Percentiles rank a stretch among this genome's conserved stretches.
These are phyloP conservation scores for Botrytis tulipae DNA, from an alignment of 2,329 filamentous ascomycete genomes.

Conservation along the genomic window DNA sequence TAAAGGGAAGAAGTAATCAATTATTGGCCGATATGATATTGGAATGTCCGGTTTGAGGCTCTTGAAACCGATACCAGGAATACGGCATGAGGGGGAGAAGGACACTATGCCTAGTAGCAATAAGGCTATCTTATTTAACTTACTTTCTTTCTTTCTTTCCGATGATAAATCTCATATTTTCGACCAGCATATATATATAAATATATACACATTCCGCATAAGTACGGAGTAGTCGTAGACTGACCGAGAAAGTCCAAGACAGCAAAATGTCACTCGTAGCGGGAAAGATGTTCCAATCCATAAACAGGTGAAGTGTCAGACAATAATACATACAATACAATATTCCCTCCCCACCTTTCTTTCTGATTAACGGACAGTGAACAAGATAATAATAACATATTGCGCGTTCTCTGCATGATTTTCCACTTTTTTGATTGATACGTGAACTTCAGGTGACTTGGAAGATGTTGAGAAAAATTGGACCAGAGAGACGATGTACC, in stretches of 20 bases:
- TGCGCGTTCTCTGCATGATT: background rate
- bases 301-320: background rate
- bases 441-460: background rate
- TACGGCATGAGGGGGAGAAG: background rate
- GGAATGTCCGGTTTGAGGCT: background rate
- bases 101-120: background rate
- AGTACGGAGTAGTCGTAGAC: no score
- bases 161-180: background rate
- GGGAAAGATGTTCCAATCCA: background rate
- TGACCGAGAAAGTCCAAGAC: background rate
- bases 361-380: background rate
- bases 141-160: background rate
- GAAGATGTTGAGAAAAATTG: background rate
- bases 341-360: background rate
- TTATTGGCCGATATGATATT: background rate
- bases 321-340: background rate
- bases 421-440: conserved; percentile 1
- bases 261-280: background rate
- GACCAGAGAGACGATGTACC: no score
- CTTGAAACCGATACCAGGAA: background rate
- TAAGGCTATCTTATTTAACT: background rate
- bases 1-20: background rate
- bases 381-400: background rate
- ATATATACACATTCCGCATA: background rate
- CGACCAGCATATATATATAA: background rate